phyloP scores from a whole-genome alignment of 306 rosid genomes.

The Vigna trinervia region DNA sequence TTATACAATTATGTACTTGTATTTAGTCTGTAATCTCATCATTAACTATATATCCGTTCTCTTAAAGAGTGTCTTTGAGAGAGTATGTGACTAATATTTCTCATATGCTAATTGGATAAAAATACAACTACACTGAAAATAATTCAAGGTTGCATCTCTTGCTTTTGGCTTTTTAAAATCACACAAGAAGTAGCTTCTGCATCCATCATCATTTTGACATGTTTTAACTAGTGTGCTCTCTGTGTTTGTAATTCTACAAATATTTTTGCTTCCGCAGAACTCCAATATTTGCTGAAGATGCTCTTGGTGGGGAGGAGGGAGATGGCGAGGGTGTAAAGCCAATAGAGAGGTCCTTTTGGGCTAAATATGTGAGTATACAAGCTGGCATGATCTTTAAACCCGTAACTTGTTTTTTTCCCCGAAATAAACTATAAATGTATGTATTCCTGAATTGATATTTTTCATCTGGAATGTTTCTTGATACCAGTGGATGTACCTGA shows the following conservation, averaged over 20 bases:
- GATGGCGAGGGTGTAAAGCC: slow-evolving; percentile 76
- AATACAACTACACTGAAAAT: no score
- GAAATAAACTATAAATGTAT: background rate
- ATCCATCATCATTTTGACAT: slow-evolving; percentile 16
- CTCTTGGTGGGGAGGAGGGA: slow-evolving; percentile 68
- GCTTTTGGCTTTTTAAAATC: slow-evolving; percentile 33
- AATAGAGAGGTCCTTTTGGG: slow-evolving; percentile 89
- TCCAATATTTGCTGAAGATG: slow-evolving; percentile 85
- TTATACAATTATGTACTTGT: no score
- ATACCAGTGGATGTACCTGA: slow-evolving; percentile 93
- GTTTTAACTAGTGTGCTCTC: slow-evolving; percentile 25
- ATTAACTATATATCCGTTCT: background rate
- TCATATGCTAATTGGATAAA: background rate
- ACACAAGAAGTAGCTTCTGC: slow-evolving; percentile 26
- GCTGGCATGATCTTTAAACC: slow-evolving; percentile 19
- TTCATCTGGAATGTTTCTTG: slow-evolving; percentile 28
- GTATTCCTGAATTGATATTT: slow-evolving; percentile 21
- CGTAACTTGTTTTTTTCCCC: background rate
- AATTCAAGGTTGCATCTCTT: slow-evolving; percentile 12
- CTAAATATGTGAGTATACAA: slow-evolving; percentile 85
- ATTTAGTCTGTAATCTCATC: background rate
- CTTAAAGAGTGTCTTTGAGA: no score
- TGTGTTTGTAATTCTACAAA: slow-evolving; percentile 22
- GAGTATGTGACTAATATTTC: background rate
- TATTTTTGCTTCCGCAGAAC: slow-evolving; percentile 61